Evolutionary conservation across 2,329 filamentous ascomycete genomes (phyloP), one percentile per base, ranked within the genome.

Genomic region (Neofusicoccum sp.): DNA sequence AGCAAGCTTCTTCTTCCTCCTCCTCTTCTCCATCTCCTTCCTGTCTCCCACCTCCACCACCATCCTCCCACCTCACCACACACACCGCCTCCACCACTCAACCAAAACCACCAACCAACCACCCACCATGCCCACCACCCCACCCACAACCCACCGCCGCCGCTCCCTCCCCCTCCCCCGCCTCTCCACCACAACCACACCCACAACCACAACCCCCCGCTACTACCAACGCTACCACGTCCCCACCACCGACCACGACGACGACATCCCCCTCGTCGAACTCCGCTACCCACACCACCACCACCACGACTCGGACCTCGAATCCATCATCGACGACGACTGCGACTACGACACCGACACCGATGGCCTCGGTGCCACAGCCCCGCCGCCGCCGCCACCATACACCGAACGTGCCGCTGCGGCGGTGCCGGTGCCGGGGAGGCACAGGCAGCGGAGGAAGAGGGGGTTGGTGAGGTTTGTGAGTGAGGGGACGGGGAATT

Each of bases 401-500:
- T n/a, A n/a, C n/a, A n/a, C n/a, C n/a, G n/a, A n/a, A n/a, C n/a
- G n/a, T n/a, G 20, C 9, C n/a, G 48, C n/a, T n/a, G 45, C 5
- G 45, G 45, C 6, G 12, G 31, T 16, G 24, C 2, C 3, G 34
- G 7, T 9, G 20, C 7, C 11, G n/a, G 20, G 11, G 28, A 43
- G 3, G n/a, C n/a, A 8, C 30, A 41, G 14, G 11, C 6, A 8
- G 33, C 6, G 33, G 3, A n/a, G 28, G 40, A 6, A 14, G 40
- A 24, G 40, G 20, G 14, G 54, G 12, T n/a, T 58, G 41, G 40
- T 43, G 30, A 40, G 41, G 4, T 58, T 45, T 16, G 54, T 58
- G n/a, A 58, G 54, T n/a, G 40, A 58, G 12, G 54, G 54, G 12
- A 58, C 54, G 20, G 54, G 54, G 20, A 58, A 58, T 20, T 58